Base-by-base conservation (phyloP, 805 yeast genomes). In the Candida palmyrensis region DNA sequence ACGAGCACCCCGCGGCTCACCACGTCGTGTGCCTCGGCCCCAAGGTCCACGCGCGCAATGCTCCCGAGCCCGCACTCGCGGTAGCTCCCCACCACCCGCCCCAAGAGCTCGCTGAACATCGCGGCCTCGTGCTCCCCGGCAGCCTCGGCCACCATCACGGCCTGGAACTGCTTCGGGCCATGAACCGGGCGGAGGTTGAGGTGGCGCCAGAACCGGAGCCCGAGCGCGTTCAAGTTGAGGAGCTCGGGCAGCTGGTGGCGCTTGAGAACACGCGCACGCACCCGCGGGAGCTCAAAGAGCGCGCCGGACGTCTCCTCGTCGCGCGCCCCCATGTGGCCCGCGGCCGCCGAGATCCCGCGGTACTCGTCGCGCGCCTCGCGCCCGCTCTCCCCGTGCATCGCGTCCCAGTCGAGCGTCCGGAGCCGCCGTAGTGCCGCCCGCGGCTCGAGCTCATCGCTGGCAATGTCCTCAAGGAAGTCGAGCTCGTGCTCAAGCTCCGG, bases 181-280 rank as follows among this genome's bases (percentile, higher is more conserved):
- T 53, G 50, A 6, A 71, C 44, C 0, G 90, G 85, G 27, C 70
- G 68, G 31, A 82, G 64, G 37, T 75, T 72, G 44, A 83, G 48
- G 27, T 67, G 57, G 44, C 64, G 76, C 88, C 81, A 80, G 45
- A 71, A 72, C 38, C 56, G 53, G 12, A 71, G 52, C 30, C 73
- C 76, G 20, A 67, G 59, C 6, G 55, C 49, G 33, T 64, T 59
- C 44, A 68, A 67, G 49, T 68, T 76, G 26, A 71, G 62, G 21
- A 62, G 70, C 37, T 65, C 57, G 18, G 51, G 61, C 31, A 67
- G 61, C 29, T 66, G 59, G n/a, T n/a, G n/a, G n/a, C n/a, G n/a
- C 32, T 62, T 65, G 21, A 47, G 23, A 2, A 62, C 58, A 29
- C 44, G 55, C 3, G 59, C 43, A 31, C 60, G 60, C 12, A 46